These are phyloP conservation scores for Ophioceras dolichostomum DNA, from an alignment of 2,329 filamentous ascomycete species.

Conservation along the genomic window DNA sequence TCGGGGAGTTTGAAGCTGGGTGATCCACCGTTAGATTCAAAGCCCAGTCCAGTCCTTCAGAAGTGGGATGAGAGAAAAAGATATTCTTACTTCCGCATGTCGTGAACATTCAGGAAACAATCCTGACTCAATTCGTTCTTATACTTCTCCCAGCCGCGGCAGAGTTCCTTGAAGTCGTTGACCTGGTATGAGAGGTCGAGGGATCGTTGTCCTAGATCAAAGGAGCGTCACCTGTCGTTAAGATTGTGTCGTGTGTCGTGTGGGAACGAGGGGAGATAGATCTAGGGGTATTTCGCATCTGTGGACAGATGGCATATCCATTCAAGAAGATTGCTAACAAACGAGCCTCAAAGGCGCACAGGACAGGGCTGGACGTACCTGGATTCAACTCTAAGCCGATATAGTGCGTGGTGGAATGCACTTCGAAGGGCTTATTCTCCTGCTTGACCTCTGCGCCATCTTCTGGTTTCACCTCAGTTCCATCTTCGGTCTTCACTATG, in stretches of 20 bases:
- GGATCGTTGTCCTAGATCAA: conserved; percentile 40
- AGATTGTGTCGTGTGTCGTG: too few relatives aligned
- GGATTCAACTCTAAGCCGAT: conserved; percentile 73
- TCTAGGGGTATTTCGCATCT: too few relatives aligned
- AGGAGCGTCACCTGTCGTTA: too few relatives aligned
- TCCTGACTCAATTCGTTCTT: conserved; percentile 51
- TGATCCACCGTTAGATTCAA: conserved; percentile 23
- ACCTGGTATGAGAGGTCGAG: conserved; percentile 75
- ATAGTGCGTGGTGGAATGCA: conserved; percentile 91
- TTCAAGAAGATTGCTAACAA: too few relatives aligned
- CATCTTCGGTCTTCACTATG: conserved; percentile 6
- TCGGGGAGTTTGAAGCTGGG: conserved; percentile 78
- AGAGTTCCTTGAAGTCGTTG: conserved; percentile 74
- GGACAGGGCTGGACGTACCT: conserved; percentile 46
- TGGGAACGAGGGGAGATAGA: too few relatives aligned
- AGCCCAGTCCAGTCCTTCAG: background rate
- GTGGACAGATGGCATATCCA: too few relatives aligned
- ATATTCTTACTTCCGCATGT: conserved; percentile 72
- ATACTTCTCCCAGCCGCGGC: conserved; percentile 64
- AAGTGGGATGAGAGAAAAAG: background rate
- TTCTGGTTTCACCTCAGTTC: conserved; percentile 3
- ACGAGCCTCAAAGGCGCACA: too few relatives aligned
- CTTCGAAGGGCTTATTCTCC: conserved; percentile 21
- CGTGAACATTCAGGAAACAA: conserved; percentile 61
- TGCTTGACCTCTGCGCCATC: conserved; percentile 8